Conservation (phyloP, 768 basidiomycete species). For the Russula emetica region DNA sequence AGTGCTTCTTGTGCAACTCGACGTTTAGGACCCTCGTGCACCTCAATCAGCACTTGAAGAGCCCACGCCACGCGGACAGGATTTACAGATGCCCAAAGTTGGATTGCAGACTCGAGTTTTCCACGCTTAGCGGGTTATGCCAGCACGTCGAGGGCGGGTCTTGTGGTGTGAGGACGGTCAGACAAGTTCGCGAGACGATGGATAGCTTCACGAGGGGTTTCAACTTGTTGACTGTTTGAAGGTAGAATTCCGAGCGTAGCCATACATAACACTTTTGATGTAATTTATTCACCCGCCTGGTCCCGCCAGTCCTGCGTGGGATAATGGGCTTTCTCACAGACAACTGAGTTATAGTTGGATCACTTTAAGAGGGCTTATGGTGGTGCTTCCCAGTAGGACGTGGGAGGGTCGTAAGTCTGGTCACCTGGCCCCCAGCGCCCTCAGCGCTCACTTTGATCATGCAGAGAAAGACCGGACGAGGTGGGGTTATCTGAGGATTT, state of each 20-base stretch:
- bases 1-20: slow-evolving; percentile 61
- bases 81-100: slow-evolving; percentile 18
- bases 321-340: no score
- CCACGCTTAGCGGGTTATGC: slow-evolving; percentile 13
- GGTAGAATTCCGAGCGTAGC: neutral
- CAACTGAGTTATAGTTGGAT: no score
- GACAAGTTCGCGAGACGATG: slow-evolving; percentile 11
- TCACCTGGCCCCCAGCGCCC: no score
- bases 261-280: no score
- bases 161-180: slow-evolving; percentile 20
- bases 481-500: no score
- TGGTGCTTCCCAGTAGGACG: no score
- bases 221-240: slow-evolving; percentile 3
- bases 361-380: no score
- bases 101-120: slow-evolving; percentile 12
- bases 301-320: no score
- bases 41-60: slow-evolving; percentile 61
- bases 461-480: no score
- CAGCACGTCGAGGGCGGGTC: slow-evolving; percentile 19
- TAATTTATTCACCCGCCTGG: no score
- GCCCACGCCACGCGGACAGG: slow-evolving; percentile 38
- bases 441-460: no score
- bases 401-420: no score
- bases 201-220: slow-evolving; percentile 11
- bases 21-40: slow-evolving; percentile 39